A percentile compares a stretch with the other conserved stretches of the same genome.
phyloP scores from a whole-genome alignment of 1,284 basidiomycete species.

The Ustilago xerochloae region DNA sequence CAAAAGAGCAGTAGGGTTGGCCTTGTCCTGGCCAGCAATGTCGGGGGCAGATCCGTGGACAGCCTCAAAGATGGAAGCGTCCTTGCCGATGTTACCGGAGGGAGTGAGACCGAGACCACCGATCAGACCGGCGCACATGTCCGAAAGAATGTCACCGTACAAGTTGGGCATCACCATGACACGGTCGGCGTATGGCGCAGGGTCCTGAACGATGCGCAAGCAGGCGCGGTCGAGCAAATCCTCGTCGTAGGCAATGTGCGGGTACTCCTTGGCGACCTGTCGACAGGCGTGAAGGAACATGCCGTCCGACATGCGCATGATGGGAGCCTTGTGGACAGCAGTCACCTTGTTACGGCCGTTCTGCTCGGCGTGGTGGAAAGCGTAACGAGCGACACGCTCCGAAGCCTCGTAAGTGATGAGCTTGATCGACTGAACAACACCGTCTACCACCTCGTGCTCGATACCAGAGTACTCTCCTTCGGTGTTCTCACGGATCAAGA shows the following conservation, averaged over 20 bases:
- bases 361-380: slow-evolving; percentile 94
- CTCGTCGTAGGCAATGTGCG: slow-evolving; percentile 91
- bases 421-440: slow-evolving; percentile 99
- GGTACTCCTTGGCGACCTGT: slow-evolving; percentile 95
- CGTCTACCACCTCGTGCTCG: slow-evolving; percentile 96
- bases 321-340: slow-evolving; percentile 99
- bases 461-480: slow-evolving; percentile 99
- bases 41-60: slow-evolving; percentile 81
- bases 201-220: slow-evolving; percentile 84
- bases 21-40: slow-evolving; percentile 79
- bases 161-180: slow-evolving; percentile 99
- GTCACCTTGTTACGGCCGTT: slow-evolving; percentile 91
- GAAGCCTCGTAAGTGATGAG: slow-evolving; percentile 99
- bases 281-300: slow-evolving; percentile 99
- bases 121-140: slow-evolving; percentile 99
- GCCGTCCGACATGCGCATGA: slow-evolving; percentile 99
- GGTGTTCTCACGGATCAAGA: slow-evolving; percentile 98
- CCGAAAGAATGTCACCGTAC: slow-evolving; percentile 95
- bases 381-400: slow-evolving; percentile 97
- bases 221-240: slow-evolving; percentile 97
- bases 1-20: slow-evolving; percentile 96
- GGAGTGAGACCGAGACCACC: slow-evolving; percentile 97
- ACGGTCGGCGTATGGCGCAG: slow-evolving; percentile 90
- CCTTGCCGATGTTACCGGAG: slow-evolving; percentile 96
- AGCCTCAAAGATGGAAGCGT: slow-evolving; percentile 99